Evolutionary conservation across 2,329 filamentous ascomycete genomes (phyloP).

Genomic region (Aureobasidium sp.): DNA sequence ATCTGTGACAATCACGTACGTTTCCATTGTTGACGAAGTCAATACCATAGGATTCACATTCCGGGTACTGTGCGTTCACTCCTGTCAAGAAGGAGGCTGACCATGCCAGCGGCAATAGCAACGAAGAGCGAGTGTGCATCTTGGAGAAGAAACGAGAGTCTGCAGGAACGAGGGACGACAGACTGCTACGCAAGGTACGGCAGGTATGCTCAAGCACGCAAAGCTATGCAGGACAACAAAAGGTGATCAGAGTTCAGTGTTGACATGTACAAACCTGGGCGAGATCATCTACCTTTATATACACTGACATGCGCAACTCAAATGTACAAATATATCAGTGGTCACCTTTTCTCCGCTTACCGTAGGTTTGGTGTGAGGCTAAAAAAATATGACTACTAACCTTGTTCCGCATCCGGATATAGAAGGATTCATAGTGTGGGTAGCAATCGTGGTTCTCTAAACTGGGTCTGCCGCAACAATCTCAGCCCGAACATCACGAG

Average conservation of each 20-base stretch:
- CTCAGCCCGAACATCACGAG: slow-evolving; percentile 4
- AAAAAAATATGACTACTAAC: not conserved
- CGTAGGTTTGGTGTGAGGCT: not conserved
- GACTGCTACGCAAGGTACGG: not conserved
- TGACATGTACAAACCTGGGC: not conserved
- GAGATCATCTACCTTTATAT: slow-evolving; percentile 10
- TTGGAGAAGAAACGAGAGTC: not conserved
- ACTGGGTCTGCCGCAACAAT: not conserved
- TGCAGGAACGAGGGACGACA: slow-evolving; percentile 7
- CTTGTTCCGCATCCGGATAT: not conserved
- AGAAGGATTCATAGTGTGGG: not conserved
- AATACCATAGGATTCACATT: slow-evolving; percentile 20
- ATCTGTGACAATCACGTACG: not conserved
- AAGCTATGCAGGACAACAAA: not conserved
- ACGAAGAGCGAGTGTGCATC: slow-evolving; percentile 13
- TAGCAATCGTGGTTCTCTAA: not conserved
- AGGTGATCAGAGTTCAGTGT: not conserved
- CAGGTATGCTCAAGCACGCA: not conserved
- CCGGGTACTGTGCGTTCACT: not conserved
- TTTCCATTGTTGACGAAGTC: slow-evolving; percentile 20
- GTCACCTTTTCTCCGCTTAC: not conserved
- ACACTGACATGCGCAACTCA: not conserved
- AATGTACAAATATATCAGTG: not conserved
- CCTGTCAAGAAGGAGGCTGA: not conserved
- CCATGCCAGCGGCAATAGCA: slow-evolving; percentile 7